Evolutionary conservation across 169 alveolate genomes (phyloP), one percentile per base, ranked within the genome.

Genomic region (Eimeria zaria): DNA sequence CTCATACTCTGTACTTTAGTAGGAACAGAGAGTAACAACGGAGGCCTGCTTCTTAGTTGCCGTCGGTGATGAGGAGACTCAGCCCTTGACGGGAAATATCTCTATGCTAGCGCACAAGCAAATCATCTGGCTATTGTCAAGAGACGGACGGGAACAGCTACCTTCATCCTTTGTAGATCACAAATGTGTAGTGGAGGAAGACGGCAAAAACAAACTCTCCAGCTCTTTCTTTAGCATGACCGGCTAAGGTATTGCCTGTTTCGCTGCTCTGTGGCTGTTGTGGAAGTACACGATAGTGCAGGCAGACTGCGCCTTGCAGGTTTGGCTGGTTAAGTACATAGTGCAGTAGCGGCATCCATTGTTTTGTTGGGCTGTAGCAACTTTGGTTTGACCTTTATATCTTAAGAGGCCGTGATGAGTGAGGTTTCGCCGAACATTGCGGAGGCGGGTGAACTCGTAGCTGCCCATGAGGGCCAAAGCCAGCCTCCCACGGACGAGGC

Each of bases 391-490:
- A 20, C 76, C 76, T 67, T 67, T 11, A 67, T 9, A 9, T 6
- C 27, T 11, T 11, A 12, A 11, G 51, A 67, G 39, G 76, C 7
- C 60, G 60, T n/a, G 22, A 76, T 76, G 87, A 76, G 41, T 76
- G 64, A 22, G 14, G 27, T 44, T 39, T n/a, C 87, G 39, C 62
- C 44, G 18, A n/a, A 44, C 39, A 1, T 64, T 7, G 6, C 60
- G 44, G 87, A 39, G 60, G 87, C 60, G 62, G 18, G 60, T 76
- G 87, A 41, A 76, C 87, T 12, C 64, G 87, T 36, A 64, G 30
- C 20, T 76, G 41, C 87, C 64, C 64, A 39, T 3, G 87, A 76
- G 24, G 22, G 46, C 2, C 44, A 60, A 41, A 24, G 36, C 58
- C 27, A 76, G 48, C 39, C 44, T 18, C 36, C n/a, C 16, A 46